Conservation (phyloP, 176 grass and related monocot species). For the Puya raimondii region DNA sequence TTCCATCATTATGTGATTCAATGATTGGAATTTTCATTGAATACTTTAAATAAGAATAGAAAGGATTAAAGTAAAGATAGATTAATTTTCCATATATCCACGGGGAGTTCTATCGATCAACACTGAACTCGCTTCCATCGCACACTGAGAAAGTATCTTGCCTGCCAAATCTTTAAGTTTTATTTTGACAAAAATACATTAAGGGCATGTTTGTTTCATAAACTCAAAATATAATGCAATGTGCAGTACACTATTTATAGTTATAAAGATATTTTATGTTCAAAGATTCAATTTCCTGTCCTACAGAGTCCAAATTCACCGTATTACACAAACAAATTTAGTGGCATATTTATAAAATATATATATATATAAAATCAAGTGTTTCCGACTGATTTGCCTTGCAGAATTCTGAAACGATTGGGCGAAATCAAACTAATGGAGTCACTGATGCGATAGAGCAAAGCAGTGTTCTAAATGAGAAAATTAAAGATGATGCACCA, state of each 20-base stretch:
- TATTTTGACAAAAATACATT: too few relatives aligned
- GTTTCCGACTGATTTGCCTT: neutral
- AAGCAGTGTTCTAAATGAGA: neutral
- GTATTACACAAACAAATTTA: neutral
- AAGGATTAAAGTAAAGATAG: too few relatives aligned
- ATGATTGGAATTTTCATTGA: too few relatives aligned
- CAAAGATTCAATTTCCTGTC: neutral
- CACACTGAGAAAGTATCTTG: too few relatives aligned
- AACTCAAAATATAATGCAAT: neutral
- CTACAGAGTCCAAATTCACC: neutral
- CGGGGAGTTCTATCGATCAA: too few relatives aligned
- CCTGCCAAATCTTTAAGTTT: too few relatives aligned
- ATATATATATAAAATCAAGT: neutral
- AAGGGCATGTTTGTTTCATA: neutral
- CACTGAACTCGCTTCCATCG: too few relatives aligned
- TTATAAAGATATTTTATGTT: neutral
- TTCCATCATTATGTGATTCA: too few relatives aligned
- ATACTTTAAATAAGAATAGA: too few relatives aligned
- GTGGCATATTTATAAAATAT: neutral
- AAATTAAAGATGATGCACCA: neutral
- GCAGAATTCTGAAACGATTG: neutral
- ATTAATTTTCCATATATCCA: too few relatives aligned
- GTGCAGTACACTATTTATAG: neutral
- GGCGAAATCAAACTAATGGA: neutral
- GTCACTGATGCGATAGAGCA: neutral